Conservation (phyloP, 2,329 filamentous ascomycete genomes). For the Neopestalotiopsis sp. region DNA sequence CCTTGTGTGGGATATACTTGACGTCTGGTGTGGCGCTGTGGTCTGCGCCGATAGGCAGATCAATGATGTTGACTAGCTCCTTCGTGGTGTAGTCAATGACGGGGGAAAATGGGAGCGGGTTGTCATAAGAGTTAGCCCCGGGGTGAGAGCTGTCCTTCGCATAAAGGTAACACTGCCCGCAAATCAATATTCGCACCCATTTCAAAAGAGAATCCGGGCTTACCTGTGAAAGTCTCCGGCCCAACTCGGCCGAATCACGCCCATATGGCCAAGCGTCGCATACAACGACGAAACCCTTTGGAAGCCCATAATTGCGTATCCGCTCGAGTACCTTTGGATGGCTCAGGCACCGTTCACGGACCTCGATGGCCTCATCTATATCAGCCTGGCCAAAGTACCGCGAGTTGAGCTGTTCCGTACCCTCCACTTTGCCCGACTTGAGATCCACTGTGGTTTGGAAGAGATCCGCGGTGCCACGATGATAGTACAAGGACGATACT, state of each 20-base stretch:
- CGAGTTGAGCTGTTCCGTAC: background rate
- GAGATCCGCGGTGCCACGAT: background rate
- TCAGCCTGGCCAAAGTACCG: slow-evolving; percentile 1
- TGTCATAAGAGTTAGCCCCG: background rate
- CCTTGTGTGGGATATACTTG: slow-evolving; percentile 3
- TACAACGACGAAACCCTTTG: background rate
- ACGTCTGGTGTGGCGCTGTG: background rate
- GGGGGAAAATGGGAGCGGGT: slow-evolving; percentile 33
- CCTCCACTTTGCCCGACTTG: background rate
- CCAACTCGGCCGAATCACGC: background rate
- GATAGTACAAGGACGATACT: slow-evolving; percentile 4
- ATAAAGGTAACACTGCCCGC: background rate
- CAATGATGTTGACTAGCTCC: slow-evolving; percentile 62
- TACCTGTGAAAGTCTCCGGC: slow-evolving; percentile 2
- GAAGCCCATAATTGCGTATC: slow-evolving; percentile 4
- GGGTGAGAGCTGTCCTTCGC: slow-evolving; percentile 2
- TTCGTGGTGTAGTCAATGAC: slow-evolving; percentile 63
- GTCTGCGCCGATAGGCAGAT: slow-evolving; percentile 30
- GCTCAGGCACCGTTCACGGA: background rate
- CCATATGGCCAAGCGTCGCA: slow-evolving; percentile 8
- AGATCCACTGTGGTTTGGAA: background rate
- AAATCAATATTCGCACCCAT: background rate
- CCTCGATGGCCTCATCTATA: background rate
- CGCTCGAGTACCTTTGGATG: background rate
- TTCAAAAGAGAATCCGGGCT: background rate